phyloP scores from a whole-genome alignment of 768 basidiomycete genomes.

The Lentinula aciculospora region DNA sequence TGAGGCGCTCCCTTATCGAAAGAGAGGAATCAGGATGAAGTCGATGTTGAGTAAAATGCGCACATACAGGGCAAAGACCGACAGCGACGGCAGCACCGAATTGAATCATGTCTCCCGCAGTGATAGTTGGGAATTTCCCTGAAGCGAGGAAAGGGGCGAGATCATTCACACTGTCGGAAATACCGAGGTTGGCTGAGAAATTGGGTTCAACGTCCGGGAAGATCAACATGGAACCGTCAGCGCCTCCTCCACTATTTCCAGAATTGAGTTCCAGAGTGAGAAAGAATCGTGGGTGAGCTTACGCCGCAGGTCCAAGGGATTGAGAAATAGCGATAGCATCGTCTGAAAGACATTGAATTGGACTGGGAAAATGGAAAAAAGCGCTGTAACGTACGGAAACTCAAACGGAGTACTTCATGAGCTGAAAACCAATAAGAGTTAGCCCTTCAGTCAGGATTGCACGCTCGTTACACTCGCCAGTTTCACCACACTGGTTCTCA shows the following conservation, averaged over 20 bases:
- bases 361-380: too few relatives aligned
- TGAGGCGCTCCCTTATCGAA: conserved; percentile 22
- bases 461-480: too few relatives aligned
- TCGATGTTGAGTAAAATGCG: conserved; percentile 16
- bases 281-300: too few relatives aligned
- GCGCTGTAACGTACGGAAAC: too few relatives aligned
- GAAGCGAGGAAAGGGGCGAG: conserved; percentile 5
- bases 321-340: too few relatives aligned
- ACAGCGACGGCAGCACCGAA: conserved; percentile 28
- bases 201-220: conserved; percentile 18
- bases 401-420: too few relatives aligned
- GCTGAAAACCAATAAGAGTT: too few relatives aligned
- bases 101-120: conserved; percentile 17
- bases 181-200: conserved; percentile 13
- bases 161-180: conserved; percentile 13
- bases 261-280: too few relatives aligned
- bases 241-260: conserved; percentile 20
- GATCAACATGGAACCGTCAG: conserved; percentile 23
- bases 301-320: too few relatives aligned
- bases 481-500: too few relatives aligned
- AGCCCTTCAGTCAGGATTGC: too few relatives aligned
- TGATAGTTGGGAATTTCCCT: conserved; percentile 1
- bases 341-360: too few relatives aligned
- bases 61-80: conserved; percentile 29
- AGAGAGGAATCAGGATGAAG: conserved; percentile 9